Conservation (phyloP, 371 early-diverging fungal species). For the Mortierella sp. region DNA sequence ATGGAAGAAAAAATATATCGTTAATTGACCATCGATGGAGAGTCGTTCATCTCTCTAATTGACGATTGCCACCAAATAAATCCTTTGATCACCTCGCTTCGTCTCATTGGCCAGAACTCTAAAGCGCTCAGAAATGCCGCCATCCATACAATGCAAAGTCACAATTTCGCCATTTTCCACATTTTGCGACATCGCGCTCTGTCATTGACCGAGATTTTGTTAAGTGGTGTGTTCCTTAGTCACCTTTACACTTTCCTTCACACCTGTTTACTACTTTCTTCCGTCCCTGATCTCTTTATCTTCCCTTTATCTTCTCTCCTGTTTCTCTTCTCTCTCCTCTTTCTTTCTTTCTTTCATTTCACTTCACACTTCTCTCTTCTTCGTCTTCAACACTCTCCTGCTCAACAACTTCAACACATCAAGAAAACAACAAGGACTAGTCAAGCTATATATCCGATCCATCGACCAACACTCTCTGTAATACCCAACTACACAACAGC, state of each 20-base stretch:
- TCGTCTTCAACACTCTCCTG: background rate
- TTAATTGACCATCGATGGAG: background rate
- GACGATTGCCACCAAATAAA: background rate
- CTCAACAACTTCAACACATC: background rate
- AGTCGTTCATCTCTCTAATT: background rate
- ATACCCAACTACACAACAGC: background rate
- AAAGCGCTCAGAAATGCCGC: background rate
- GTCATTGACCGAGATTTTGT: background rate
- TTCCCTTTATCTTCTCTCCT: background rate
- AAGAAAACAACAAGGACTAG: background rate
- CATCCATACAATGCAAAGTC: slow-evolving; percentile 6
- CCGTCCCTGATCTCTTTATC: background rate
- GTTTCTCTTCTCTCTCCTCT: background rate
- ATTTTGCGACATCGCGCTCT: slow-evolving; percentile 2
- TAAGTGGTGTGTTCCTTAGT: background rate
- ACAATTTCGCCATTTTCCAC: background rate
- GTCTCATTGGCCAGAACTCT: background rate
- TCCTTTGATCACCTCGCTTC: background rate
- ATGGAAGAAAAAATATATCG: background rate
- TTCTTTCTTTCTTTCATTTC: slow-evolving; percentile 7
- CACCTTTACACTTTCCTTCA: background rate
- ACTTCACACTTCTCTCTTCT: background rate
- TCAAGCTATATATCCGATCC: background rate
- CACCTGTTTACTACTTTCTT: background rate
- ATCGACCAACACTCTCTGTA: background rate